These are phyloP conservation scores for Theobroma grandiflorum DNA, from an alignment of 441 rosid species.

Conservation along the genomic window DNA sequence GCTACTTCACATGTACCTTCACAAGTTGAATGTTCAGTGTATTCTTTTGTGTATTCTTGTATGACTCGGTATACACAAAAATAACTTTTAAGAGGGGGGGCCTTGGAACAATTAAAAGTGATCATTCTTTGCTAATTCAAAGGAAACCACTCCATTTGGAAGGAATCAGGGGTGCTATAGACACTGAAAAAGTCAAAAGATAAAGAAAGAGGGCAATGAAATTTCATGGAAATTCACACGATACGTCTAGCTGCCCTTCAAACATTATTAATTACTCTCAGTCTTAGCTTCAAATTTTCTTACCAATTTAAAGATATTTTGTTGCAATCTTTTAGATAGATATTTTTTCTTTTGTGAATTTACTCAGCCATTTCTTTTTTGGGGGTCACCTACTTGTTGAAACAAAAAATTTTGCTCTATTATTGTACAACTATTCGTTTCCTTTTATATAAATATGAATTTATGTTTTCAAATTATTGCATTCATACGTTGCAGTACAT, in stretches of 20 bases:
- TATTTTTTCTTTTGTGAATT: too few species aligned
- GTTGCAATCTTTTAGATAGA: too few species aligned
- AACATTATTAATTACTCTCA: neutral
- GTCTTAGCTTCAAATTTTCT: neutral
- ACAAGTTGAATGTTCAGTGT: neutral
- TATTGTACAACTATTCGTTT: too few species aligned
- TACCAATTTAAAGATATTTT: too few species aligned
- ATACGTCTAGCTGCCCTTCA: neutral
- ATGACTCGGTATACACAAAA: neutral
- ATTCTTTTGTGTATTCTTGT: conserved; percentile 1
- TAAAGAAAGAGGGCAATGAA: conserved; percentile 24
- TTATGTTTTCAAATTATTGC: too few species aligned
- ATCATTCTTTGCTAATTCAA: conserved; percentile 16
- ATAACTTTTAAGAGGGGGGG: neutral
- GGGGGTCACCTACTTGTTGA: too few species aligned
- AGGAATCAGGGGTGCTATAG: conserved; percentile 32
- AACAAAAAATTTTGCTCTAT: too few species aligned
- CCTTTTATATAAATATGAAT: too few species aligned
- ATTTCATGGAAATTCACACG: conserved; percentile 10
- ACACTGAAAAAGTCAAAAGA: conserved; percentile 36
- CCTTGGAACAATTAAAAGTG: conserved; percentile 1
- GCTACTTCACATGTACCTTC: neutral
- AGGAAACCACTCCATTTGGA: conserved; percentile 31
- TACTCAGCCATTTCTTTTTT: too few species aligned
- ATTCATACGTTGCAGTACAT: too few species aligned